Percentiles rank a stretch among this genome's conserved stretches.
Evolutionary conservation across 1,139 yeast species (phyloP).

Genomic region (Lodderomyces margitis): DNA sequence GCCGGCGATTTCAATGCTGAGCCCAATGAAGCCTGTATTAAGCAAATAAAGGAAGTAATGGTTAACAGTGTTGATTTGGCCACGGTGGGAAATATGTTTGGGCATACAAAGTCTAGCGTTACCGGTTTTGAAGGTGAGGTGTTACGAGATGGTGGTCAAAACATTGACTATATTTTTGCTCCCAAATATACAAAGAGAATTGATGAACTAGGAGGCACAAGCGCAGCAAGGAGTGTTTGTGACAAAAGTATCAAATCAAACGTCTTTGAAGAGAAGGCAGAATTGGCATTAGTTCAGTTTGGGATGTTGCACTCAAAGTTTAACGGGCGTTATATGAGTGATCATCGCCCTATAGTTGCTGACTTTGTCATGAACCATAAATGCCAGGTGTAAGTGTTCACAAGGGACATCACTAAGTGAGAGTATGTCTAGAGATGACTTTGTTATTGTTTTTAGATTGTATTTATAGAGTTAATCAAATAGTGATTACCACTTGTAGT

Average conservation of each 20-base stretch:
- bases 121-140: conserved; percentile 49
- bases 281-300: conserved; percentile 28
- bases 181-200: conserved; percentile 30
- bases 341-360: conserved; percentile 55
- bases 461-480: too few relatives aligned
- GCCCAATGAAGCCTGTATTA: conserved; percentile 45
- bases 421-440: too few relatives aligned
- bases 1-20: conserved; percentile 57
- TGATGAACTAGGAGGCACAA: conserved; percentile 14
- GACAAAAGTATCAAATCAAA: conserved; percentile 7
- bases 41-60: conserved; percentile 29
- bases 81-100: conserved; percentile 33
- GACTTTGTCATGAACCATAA: conserved; percentile 27
- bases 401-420: too few relatives aligned
- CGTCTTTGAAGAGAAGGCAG: conserved; percentile 14
- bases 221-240: conserved; percentile 15
- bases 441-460: too few relatives aligned
- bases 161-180: conserved; percentile 52
- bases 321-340: conserved; percentile 46
- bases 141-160: conserved; percentile 29
- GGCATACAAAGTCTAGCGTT: conserved; percentile 44
- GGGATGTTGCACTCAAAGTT: conserved; percentile 49
- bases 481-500: too few relatives aligned
- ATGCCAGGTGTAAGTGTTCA: background rate
- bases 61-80: conserved; percentile 30